Evolutionary conservation across 2,329 filamentous ascomycete genomes (phyloP).

Genomic region (Colletotrichum sublineola): DNA sequence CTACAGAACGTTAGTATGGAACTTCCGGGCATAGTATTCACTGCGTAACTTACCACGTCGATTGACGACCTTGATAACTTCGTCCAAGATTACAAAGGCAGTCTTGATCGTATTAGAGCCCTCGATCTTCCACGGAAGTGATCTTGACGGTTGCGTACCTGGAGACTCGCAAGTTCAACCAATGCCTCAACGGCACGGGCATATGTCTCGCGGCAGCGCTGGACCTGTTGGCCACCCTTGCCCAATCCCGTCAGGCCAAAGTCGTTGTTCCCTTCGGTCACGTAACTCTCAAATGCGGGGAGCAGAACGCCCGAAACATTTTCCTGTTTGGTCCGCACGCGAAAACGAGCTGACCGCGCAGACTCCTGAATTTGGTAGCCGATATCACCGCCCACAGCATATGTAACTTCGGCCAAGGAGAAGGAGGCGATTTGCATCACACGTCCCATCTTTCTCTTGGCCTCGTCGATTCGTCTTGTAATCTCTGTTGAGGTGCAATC

Average conservation of each 20-base stretch:
- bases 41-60: conserved; percentile 76
- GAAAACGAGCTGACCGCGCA: conserved; percentile 91
- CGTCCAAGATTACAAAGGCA: conserved; percentile 96
- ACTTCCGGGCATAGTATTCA: not conserved
- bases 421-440: conserved; percentile 99
- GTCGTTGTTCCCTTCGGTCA: conserved; percentile 90
- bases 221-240: conserved; percentile 97
- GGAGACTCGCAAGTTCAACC: conserved; percentile 93
- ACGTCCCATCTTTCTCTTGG: conserved; percentile 98
- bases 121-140: not conserved
- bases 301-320: conserved; percentile 98
- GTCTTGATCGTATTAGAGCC: conserved; percentile 66
- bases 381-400: conserved; percentile 95
- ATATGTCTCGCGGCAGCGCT: conserved; percentile 95
- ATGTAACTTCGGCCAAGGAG: conserved; percentile 96
- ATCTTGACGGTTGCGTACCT: conserved; percentile 60
- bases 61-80: conserved; percentile 99
- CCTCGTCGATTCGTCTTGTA: conserved; percentile 96
- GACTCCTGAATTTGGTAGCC: conserved; percentile 98
- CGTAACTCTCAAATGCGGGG: conserved; percentile 92
- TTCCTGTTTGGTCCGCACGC: conserved; percentile 94
- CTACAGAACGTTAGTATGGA: conserved; percentile 57
- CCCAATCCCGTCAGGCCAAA: conserved; percentile 96
- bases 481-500: conserved; percentile 74
- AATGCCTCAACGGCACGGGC: conserved; percentile 94